These are phyloP conservation scores for Calonectria naviculata DNA, from an alignment of 2,329 filamentous ascomycete species.

Conservation along the genomic window DNA sequence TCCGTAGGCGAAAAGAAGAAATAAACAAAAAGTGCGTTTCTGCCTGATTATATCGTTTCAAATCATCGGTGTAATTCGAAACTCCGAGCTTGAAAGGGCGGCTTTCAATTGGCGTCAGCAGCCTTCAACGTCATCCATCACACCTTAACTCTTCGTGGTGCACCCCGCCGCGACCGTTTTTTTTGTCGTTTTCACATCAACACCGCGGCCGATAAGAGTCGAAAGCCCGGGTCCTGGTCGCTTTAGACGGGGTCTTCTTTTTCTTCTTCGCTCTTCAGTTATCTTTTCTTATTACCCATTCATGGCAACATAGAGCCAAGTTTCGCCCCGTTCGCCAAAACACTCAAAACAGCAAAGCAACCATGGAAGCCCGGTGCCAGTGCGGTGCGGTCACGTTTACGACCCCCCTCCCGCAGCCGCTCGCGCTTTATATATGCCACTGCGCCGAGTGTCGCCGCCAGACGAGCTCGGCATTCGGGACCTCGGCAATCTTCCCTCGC, in stretches of 20 bases:
- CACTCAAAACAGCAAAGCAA: not conserved
- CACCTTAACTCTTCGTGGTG: not conserved
- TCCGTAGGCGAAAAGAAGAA: not conserved
- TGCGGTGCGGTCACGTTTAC: conserved; percentile 73
- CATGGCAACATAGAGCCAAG: not conserved
- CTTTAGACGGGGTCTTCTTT: not conserved
- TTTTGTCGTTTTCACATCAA: not conserved
- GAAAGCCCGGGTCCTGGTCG: not conserved
- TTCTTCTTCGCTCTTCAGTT: not conserved
- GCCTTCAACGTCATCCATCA: conserved; percentile 20
- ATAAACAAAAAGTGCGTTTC: not conserved
- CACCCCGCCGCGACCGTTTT: conserved; percentile 1
- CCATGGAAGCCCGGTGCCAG: conserved; percentile 72
- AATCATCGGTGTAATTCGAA: not conserved
- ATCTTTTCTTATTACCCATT: not conserved
- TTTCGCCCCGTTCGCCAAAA: not conserved
- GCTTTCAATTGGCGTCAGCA: conserved; percentile 16
- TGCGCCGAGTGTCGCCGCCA: conserved; percentile 75
- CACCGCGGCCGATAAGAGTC: not conserved
- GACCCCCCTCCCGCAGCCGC: conserved; percentile 68
- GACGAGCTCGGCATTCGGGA: conserved; percentile 74
- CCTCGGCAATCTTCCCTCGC: conserved; percentile 76
- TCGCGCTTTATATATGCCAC: conserved; percentile 78
- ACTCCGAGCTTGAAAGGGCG: not conserved
- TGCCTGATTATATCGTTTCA: not conserved